Evolutionary conservation across 257 asterid genomes (phyloP).

Genomic region (Vinca minor): DNA sequence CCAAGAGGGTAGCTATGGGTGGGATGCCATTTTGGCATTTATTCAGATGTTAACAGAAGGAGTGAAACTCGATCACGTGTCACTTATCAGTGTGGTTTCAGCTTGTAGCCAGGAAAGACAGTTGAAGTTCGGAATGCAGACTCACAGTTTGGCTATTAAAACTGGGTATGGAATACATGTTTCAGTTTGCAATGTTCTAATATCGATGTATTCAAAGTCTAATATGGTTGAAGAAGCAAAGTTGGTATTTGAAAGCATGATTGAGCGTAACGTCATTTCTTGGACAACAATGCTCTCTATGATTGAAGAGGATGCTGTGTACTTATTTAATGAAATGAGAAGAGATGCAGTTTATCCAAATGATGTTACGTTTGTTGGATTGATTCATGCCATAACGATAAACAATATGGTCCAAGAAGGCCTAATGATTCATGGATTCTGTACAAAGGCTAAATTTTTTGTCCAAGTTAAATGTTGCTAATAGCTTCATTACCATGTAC

Average conservation of each 20-base stretch:
- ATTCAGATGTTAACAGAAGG: constrained; percentile 51
- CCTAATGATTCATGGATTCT: constrained; percentile 53
- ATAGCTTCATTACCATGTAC: constrained; percentile 86
- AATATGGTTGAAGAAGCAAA: constrained; percentile 38
- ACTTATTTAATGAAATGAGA: constrained; percentile 55
- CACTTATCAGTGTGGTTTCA: constrained; percentile 61
- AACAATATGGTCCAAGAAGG: constrained; percentile 52
- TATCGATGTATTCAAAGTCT: constrained; percentile 69
- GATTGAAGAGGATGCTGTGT: constrained; percentile 45
- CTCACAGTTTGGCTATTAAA: constrained; percentile 48
- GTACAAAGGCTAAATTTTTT: constrained; percentile 51
- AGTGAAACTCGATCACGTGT: constrained; percentile 57
- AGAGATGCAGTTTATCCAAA: constrained; percentile 54
- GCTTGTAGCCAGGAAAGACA: constrained; percentile 73
- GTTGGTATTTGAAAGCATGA: constrained; percentile 39
- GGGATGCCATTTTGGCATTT: constrained; percentile 41
- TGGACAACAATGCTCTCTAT: constrained; percentile 88
- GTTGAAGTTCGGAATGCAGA: constrained; percentile 63
- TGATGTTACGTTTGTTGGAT: constrained; percentile 74
- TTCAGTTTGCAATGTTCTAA: constrained; percentile 73
- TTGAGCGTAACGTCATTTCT: constrained; percentile 61
- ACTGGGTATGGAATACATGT: constrained; percentile 49
- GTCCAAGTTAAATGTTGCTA: constrained; percentile 54
- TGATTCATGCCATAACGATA: constrained; percentile 55
- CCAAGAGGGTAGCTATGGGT: constrained; percentile 64